A percentile compares a stretch with the other conserved stretches of the same genome.
These are phyloP conservation scores for Tricharina praecox DNA, from an alignment of 495 filamentous ascomycete species.

Conservation along the genomic window DNA sequence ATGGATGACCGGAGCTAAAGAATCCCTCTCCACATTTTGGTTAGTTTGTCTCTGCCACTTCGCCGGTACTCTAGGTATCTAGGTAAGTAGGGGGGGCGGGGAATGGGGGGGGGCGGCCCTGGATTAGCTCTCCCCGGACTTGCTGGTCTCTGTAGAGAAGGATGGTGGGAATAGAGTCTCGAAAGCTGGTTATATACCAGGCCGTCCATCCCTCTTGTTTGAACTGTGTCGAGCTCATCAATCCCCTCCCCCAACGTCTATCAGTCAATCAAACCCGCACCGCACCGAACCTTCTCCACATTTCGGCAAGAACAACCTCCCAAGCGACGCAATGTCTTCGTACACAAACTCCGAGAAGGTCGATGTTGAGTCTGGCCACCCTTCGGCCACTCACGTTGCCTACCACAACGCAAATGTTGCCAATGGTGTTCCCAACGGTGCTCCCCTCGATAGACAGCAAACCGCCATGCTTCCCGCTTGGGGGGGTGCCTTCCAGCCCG, in stretches of 20 bases:
- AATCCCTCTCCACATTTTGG: too few relatives aligned
- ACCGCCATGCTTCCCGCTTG: conserved; percentile 54
- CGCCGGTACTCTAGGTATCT: too few relatives aligned
- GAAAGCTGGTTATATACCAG: not conserved
- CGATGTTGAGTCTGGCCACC: conserved; percentile 2
- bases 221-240: conserved; percentile 1
- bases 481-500: conserved; percentile 92
- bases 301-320: not conserved
- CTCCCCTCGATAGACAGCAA: conserved; percentile 44
- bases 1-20: too few relatives aligned
- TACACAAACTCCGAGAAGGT: conserved; percentile 3
- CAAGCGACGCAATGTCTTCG: not conserved
- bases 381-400: not conserved
- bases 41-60: too few relatives aligned
- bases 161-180: not conserved
- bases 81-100: too few relatives aligned
- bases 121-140: not conserved
- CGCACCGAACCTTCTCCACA: conserved; percentile 1
- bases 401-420: not conserved
- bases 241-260: not conserved
- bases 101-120: too few relatives aligned
- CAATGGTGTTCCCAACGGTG: conserved; percentile 5
- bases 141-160: not conserved
- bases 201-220: not conserved
- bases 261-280: not conserved